Evolutionary conservation across 768 basidiomycete species (phyloP).

Genomic region (Psilocybe sp.): DNA sequence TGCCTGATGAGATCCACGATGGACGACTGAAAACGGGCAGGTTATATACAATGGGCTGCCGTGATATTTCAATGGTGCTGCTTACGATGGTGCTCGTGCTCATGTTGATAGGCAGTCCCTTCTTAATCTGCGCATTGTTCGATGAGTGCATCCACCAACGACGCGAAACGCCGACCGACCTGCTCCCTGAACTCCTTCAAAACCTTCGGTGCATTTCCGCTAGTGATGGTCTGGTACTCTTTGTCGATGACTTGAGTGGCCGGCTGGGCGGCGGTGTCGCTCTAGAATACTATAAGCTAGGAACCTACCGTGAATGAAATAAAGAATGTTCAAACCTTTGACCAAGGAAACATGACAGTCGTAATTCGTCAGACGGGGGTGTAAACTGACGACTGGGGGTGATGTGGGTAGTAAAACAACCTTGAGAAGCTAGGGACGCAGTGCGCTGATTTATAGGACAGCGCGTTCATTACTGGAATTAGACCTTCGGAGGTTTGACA

Average conservation of each 20-base stretch:
- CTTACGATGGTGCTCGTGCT: conserved; percentile 44
- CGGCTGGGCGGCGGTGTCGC: background rate
- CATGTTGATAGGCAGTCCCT: conserved; percentile 31
- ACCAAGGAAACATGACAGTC: no score
- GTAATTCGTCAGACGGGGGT: no score
- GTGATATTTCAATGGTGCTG: background rate
- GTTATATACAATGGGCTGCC: background rate
- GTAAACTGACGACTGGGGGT: no score
- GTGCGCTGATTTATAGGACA: no score
- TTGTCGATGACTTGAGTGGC: conserved; percentile 12
- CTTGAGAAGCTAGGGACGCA: no score
- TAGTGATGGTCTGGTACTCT: conserved; percentile 16
- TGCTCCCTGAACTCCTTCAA: conserved; percentile 42
- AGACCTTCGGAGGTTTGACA: conserved; percentile 6
- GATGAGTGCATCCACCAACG: background rate
- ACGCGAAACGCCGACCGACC: conserved; percentile 19
- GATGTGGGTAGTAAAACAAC: no score
- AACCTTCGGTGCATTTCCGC: conserved; percentile 25
- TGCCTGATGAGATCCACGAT: conserved; percentile 61
- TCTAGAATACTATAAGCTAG: conserved; percentile 5
- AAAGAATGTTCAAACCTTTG: no score
- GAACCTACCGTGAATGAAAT: background rate
- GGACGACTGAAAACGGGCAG: conserved; percentile 39
- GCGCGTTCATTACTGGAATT: conserved; percentile 1
- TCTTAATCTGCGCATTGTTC: conserved; percentile 36